These are phyloP conservation scores for Rhodocollybia butyracea DNA, from an alignment of 768 basidiomycete species.

Conservation along the genomic window DNA sequence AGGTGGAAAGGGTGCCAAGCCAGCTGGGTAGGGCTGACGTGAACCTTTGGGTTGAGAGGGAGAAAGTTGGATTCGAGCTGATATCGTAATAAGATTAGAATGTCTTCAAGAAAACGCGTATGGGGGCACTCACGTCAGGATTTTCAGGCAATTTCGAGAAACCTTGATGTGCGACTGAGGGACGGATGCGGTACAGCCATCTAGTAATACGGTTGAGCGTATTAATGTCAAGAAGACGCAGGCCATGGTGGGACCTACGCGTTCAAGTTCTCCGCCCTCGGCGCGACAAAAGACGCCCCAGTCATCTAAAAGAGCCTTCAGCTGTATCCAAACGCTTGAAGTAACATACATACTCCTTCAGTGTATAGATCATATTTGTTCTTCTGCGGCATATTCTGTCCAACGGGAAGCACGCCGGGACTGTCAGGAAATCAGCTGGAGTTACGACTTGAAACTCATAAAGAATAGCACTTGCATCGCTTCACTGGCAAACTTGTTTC, in stretches of 20 bases:
- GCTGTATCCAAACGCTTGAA: not conserved
- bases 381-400: constrained; percentile 62
- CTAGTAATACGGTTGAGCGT: constrained; percentile 23
- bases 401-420: constrained; percentile 53
- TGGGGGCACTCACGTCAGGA: constrained; percentile 44
- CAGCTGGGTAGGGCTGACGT: constrained; percentile 60
- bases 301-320: constrained; percentile 42
- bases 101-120: not conserved
- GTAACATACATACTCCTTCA: constrained; percentile 42
- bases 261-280: constrained; percentile 50
- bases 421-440: constrained; percentile 22
- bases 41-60: constrained; percentile 56
- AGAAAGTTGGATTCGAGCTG: constrained; percentile 65
- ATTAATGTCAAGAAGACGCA: not conserved
- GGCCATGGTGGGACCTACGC: constrained; percentile 34
- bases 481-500: constrained; percentile 54
- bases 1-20: constrained; percentile 64
- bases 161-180: constrained; percentile 64
- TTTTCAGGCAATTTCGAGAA: constrained; percentile 55
- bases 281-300: constrained; percentile 57
- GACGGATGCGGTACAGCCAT: constrained; percentile 66
- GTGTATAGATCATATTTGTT: constrained; percentile 61
- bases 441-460: not conserved
- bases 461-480: constrained; percentile 38
- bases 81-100: not conserved